Percentiles rank a stretch among this genome's conserved stretches.
These are phyloP conservation scores for Leishmania arabica DNA, from an alignment of 208 protist species.

Conservation along the genomic window DNA sequence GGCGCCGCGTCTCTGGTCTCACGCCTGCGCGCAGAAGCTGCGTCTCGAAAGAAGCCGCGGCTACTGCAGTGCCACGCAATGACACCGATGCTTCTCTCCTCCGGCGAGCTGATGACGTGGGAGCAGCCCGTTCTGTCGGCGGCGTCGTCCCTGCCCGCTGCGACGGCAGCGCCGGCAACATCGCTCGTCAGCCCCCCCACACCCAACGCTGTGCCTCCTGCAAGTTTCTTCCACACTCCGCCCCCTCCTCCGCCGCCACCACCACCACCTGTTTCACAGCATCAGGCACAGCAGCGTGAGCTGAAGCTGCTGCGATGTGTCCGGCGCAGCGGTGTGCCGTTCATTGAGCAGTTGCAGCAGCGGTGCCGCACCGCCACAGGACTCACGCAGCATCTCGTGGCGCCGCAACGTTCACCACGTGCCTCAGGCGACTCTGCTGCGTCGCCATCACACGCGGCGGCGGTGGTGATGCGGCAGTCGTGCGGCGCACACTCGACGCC, in stretches of 20 bases:
- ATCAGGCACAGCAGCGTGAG: background rate
- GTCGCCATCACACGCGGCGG: background rate
- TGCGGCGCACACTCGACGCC: background rate
- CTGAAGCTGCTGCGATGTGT: slow-evolving; percentile 1
- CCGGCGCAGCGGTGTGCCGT: slow-evolving; percentile 1
- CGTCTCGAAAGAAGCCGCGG: background rate
- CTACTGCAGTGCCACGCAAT: slow-evolving; percentile 14
- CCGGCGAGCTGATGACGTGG: slow-evolving; percentile 7
- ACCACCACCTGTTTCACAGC: background rate
- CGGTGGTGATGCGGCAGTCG: background rate
- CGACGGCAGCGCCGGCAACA: background rate
- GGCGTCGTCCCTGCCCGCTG: background rate
- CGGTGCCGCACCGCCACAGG: slow-evolving; percentile 14
- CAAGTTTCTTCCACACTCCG: background rate
- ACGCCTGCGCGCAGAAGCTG: slow-evolving; percentile 8
- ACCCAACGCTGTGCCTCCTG: background rate
- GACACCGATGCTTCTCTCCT: slow-evolving; percentile 19
- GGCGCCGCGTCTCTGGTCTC: background rate
- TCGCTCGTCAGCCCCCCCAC: background rate
- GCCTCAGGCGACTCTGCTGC: background rate
- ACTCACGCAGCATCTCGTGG: slow-evolving; percentile 9
- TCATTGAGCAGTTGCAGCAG: slow-evolving; percentile 19
- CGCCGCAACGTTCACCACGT: background rate
- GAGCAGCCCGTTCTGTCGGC: background rate
- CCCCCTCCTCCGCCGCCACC: background rate